A percentile compares a stretch with the other conserved stretches of the same genome.
Conservation (phyloP, 2,329 filamentous ascomycete species). For the Arthroderma uncinatum region DNA sequence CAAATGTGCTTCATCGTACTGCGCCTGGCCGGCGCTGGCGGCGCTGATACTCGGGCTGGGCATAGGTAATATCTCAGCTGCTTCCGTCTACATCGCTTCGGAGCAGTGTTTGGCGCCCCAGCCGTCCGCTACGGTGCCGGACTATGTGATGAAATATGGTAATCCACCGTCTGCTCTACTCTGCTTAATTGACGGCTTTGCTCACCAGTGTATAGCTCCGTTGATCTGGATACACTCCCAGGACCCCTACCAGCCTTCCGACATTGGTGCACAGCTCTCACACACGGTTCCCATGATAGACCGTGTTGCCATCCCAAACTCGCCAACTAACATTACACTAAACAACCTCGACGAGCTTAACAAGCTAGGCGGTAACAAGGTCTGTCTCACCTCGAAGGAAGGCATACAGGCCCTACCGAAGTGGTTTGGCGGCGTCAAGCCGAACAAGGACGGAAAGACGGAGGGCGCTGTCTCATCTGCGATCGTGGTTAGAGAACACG, state of each 20-base stretch:
- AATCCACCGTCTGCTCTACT: slow-evolving; percentile 9
- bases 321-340: slow-evolving; percentile 34
- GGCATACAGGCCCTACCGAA: slow-evolving; percentile 37
- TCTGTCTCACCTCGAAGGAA: slow-evolving; percentile 41
- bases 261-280: slow-evolving; percentile 37
- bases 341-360: slow-evolving; percentile 42
- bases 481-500: slow-evolving; percentile 50
- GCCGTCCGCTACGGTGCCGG: slow-evolving; percentile 24
- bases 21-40: background rate
- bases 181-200: background rate
- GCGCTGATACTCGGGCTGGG: slow-evolving; percentile 1
- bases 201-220: slow-evolving; percentile 32
- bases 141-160: slow-evolving; percentile 40
- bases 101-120: background rate
- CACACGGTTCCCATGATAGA: slow-evolving; percentile 39
- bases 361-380: slow-evolving; percentile 32
- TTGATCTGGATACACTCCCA: slow-evolving; percentile 41
- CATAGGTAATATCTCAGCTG: slow-evolving; percentile 1
- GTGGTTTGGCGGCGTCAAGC: slow-evolving; percentile 45
- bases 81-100: background rate
- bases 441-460: slow-evolving; percentile 42
- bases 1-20: background rate
- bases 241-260: slow-evolving; percentile 42
- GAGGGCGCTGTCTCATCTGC: slow-evolving; percentile 39
- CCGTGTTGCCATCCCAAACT: slow-evolving; percentile 29